Percentiles rank a stretch among this genome's conserved stretches.
These are phyloP conservation scores for Madurella mycetomatis DNA, from an alignment of 2,329 filamentous ascomycete genomes.

Conservation along the genomic window DNA sequence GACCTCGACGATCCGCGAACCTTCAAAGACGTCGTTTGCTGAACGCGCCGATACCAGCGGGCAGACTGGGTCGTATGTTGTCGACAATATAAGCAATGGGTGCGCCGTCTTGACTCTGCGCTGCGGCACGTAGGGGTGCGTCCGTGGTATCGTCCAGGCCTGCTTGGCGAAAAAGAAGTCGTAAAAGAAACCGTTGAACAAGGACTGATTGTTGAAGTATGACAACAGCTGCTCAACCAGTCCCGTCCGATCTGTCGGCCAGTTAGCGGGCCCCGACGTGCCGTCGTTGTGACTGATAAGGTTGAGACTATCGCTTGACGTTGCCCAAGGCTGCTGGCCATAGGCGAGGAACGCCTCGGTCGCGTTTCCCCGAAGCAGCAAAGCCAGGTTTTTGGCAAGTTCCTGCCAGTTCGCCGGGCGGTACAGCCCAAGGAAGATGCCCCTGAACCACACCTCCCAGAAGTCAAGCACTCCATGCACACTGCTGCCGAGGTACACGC, in stretches of 20 bases:
- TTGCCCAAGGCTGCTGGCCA: conserved; percentile 19
- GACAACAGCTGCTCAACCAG: conserved; percentile 35
- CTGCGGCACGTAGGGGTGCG: conserved; percentile 29
- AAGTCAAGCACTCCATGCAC: conserved; percentile 37
- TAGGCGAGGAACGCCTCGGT: conserved; percentile 37
- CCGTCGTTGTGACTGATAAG: conserved; percentile 33
- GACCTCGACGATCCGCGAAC: conserved; percentile 38
- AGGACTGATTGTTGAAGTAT: conserved; percentile 32
- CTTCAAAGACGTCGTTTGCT: conserved; percentile 34
- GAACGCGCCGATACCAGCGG: conserved; percentile 36
- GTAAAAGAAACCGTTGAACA: conserved; percentile 29
- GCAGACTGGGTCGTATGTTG: conserved; percentile 56
- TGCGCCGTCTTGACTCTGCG: conserved; percentile 38
- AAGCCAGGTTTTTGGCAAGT: conserved; percentile 33
- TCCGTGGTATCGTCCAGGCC: conserved; percentile 30
- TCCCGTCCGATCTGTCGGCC: conserved; percentile 32
- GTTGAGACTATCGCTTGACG: conserved; percentile 28
- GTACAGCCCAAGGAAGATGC: conserved; percentile 38
- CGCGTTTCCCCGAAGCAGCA: conserved; percentile 37
- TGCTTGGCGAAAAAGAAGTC: conserved; percentile 29
- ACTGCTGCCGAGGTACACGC: conserved; percentile 40
- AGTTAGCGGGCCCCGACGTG: conserved; percentile 28
- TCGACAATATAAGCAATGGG: conserved; percentile 52
- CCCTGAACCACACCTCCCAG: conserved; percentile 33
- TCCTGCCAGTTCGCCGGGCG: conserved; percentile 35